Evolutionary conservation across 169 alveolate species (phyloP).

Genomic region (Cryptosporidium meleagridis): DNA sequence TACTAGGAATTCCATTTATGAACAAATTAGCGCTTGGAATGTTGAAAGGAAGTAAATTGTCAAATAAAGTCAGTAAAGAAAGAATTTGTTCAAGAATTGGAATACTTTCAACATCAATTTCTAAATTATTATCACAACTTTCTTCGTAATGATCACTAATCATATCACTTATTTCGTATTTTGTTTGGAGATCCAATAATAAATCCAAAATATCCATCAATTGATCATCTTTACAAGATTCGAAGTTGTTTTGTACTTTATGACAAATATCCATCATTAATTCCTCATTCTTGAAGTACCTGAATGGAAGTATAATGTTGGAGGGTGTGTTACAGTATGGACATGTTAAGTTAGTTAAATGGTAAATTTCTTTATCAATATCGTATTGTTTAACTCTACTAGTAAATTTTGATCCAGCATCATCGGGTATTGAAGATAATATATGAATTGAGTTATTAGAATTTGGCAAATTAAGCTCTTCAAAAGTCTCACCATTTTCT

Average conservation of each 20-base stretch:
- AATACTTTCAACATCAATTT: not conserved
- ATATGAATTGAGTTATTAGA: not conserved
- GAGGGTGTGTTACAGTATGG: constrained; percentile 43
- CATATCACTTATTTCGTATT: not conserved
- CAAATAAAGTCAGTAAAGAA: constrained; percentile 7
- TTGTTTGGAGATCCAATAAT: not conserved
- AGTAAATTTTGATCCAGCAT: not conserved
- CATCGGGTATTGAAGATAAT: not conserved
- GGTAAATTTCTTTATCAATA: not conserved
- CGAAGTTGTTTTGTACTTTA: not conserved
- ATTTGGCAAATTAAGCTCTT: not conserved
- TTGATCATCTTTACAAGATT: not conserved
- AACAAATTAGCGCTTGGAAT: not conserved
- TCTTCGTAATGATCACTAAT: not conserved
- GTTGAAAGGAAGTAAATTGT: constrained; percentile 19
- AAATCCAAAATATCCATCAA: not conserved
- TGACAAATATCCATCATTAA: not conserved
- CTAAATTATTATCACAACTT: not conserved
- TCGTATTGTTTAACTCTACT: not conserved
- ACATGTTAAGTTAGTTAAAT: constrained; percentile 37
- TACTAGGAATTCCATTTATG: not conserved
- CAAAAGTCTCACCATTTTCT: not conserved
- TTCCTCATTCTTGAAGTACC: not conserved
- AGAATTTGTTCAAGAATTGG: constrained; percentile 44
- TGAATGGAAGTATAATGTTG: constrained; percentile 30